Percentiles rank a stretch among this genome's conserved stretches.
phyloP scores from a whole-genome alignment of 176 grass and related monocot genomes.

The Pharus latifolius region DNA sequence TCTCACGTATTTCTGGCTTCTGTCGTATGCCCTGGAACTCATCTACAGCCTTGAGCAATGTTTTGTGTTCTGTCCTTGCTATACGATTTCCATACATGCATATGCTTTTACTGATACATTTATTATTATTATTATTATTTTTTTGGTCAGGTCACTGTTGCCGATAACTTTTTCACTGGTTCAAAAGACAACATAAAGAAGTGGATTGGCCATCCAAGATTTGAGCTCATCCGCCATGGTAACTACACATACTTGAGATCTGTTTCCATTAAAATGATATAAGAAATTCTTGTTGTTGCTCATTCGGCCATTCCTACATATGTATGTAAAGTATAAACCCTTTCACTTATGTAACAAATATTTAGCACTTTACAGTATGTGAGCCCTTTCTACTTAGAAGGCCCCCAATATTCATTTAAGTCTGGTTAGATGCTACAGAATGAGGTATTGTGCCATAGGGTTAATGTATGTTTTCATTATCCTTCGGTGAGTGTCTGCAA shows the following conservation, averaged over 20 bases:
- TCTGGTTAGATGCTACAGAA: too few relatives aligned
- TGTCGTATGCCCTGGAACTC: not conserved
- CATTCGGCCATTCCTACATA: too few relatives aligned
- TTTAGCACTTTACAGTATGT: not conserved
- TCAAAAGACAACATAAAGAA: slow-evolving; percentile 99
- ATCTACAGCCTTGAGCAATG: not conserved
- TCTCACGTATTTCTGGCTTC: too few relatives aligned
- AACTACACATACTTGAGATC: not conserved
- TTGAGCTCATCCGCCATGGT: slow-evolving; percentile 98
- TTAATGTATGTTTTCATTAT: too few relatives aligned
- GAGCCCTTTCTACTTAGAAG: too few relatives aligned
- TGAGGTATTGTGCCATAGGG: too few relatives aligned
- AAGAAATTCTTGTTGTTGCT: not conserved
- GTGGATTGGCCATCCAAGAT: slow-evolving; percentile 99
- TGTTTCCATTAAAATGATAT: too few relatives aligned
- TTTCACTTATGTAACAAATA: too few relatives aligned
- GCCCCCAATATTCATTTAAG: too few relatives aligned
- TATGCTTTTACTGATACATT: too few relatives aligned
- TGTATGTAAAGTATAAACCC: too few relatives aligned
- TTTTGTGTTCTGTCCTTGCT: not conserved
- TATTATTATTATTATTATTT: not conserved
- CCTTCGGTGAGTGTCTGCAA: too few relatives aligned
- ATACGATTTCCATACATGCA: not conserved
- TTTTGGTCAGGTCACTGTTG: slow-evolving; percentile 73
- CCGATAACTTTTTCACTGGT: slow-evolving; percentile 95